A percentile compares a stretch with the other conserved stretches of the same genome.
Conservation (phyloP, 306 rosid genomes). For the Prunus persica region DNA sequence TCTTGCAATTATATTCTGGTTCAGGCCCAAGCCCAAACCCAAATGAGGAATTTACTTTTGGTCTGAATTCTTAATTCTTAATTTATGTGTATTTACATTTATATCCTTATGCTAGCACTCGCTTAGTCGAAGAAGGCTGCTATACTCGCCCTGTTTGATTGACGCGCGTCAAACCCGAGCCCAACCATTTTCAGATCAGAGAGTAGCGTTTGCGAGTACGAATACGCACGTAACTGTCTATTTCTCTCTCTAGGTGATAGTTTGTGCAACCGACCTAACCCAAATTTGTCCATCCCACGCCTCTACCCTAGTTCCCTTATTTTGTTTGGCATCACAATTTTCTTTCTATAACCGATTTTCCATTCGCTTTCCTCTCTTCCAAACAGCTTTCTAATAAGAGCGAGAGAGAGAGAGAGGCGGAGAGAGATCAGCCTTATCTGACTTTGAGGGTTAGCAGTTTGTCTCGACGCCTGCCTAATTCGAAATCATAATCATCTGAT, state of each 20-base stretch:
- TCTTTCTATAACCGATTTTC: not conserved
- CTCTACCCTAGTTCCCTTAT: not conserved
- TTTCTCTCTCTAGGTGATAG: not conserved
- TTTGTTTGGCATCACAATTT: not conserved
- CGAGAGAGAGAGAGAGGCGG: slow-evolving; percentile 17
- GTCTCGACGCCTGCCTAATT: not conserved
- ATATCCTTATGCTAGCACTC: not conserved
- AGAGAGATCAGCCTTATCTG: slow-evolving; percentile 36
- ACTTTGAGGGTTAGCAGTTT: slow-evolving; percentile 33
- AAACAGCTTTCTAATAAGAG: slow-evolving; percentile 17
- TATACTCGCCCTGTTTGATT: not conserved
- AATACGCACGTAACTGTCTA: not conserved
- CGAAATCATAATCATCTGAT: slow-evolving; percentile 42
- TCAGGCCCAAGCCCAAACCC: not conserved
- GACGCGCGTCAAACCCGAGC: not conserved
- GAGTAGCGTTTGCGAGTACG: not conserved
- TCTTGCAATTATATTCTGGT: not conserved
- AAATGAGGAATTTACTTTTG: not conserved
- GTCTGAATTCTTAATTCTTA: not conserved
- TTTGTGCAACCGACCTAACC: slow-evolving; percentile 7
- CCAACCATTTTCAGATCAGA: too few species aligned
- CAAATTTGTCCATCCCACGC: not conserved
- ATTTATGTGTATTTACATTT: not conserved
- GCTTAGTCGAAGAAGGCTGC: not conserved
- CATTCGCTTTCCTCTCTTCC: slow-evolving; percentile 14